phyloP scores from a whole-genome alignment of 306 rosid species.

The Senna siamea region DNA sequence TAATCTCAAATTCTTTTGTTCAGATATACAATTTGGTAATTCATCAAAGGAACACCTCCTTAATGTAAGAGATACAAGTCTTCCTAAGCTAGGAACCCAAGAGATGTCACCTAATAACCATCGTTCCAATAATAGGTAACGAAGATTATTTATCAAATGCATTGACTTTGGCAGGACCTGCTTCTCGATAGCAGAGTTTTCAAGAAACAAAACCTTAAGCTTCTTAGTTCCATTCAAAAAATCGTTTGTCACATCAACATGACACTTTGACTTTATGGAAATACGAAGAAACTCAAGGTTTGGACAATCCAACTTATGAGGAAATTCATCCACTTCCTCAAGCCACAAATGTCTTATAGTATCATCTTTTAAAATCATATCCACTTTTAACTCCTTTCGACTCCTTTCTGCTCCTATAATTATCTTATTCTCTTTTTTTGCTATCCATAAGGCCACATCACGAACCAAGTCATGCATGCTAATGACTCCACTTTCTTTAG shows the following conservation, averaged over 20 bases:
- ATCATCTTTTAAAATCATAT: not conserved
- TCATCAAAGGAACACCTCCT: not conserved
- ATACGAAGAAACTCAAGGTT: not conserved
- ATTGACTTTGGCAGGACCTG: not conserved
- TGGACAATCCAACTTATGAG: not conserved
- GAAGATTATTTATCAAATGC: not conserved
- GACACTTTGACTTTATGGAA: not conserved
- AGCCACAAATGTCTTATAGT: not conserved
- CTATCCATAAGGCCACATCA: not conserved
- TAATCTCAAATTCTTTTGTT: not conserved
- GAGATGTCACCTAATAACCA: not conserved
- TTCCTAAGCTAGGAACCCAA: not conserved
- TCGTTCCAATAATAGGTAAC: not conserved
- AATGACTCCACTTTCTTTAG: not conserved
- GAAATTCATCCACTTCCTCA: not conserved
- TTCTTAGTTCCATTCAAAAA: not conserved
- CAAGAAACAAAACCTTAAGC: not conserved
- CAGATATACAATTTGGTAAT: not conserved
- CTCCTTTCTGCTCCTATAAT: not conserved
- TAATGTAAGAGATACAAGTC: not conserved
- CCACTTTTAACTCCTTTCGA: not conserved
- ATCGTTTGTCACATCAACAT: too few relatives aligned
- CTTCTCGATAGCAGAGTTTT: fast-evolving
- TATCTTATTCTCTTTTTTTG: too few relatives aligned
- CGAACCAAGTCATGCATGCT: constrained; percentile 13